These are phyloP conservation scores for Alternaria tenuissima DNA, from an alignment of 2,329 filamentous ascomycete genomes.

Conservation along the genomic window DNA sequence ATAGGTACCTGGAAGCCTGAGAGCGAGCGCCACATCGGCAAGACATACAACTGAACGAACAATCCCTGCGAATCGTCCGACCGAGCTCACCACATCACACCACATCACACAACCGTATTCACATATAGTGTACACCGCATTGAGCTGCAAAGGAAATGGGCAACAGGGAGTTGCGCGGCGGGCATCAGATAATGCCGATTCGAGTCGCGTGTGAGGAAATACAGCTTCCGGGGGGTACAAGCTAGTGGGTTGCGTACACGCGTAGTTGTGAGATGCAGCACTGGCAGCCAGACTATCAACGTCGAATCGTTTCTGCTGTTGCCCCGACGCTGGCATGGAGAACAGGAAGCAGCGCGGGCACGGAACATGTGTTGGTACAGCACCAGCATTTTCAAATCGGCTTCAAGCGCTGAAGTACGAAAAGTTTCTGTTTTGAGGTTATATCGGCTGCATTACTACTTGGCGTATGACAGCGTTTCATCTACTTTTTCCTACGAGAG, in stretches of 20 bases:
- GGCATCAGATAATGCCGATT: not conserved
- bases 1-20: slow-evolving; percentile 50
- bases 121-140: not conserved
- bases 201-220: not conserved
- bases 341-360: not conserved
- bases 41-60: slow-evolving; percentile 38
- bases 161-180: not conserved
- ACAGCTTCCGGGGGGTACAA: not conserved
- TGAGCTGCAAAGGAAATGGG: not conserved
- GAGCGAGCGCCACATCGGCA: slow-evolving; percentile 45
- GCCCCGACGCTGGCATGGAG: not conserved
- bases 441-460: not conserved
- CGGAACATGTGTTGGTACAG: not conserved
- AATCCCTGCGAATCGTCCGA: not conserved
- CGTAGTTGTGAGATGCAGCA: not conserved
- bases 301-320: not conserved
- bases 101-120: not conserved
- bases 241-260: not conserved
- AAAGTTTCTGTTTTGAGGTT: slow-evolving; percentile 4
- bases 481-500: not conserved
- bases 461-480: slow-evolving; percentile 6
- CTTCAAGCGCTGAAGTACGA: slow-evolving; percentile 48
- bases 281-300: not conserved
- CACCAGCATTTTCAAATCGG: slow-evolving; percentile 19
- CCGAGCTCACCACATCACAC: not conserved